Percentiles rank a stretch among this genome's conserved stretches.
These are phyloP conservation scores for Lentinus tigrinus DNA, from an alignment of 768 basidiomycete species.

Conservation along the genomic window DNA sequence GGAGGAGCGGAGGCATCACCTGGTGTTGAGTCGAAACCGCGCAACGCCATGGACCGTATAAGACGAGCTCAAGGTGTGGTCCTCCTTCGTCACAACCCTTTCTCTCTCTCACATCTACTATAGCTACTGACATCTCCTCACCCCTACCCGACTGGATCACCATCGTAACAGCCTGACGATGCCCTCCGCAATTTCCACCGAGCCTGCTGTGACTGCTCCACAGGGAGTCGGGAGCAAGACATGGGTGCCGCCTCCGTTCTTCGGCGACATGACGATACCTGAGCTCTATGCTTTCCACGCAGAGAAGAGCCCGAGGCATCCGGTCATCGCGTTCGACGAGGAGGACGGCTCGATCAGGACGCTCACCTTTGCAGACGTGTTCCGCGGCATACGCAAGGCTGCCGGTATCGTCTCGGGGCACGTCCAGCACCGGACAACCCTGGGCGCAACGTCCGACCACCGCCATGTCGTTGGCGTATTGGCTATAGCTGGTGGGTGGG, in stretches of 20 bases:
- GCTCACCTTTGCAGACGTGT: conserved; percentile 27
- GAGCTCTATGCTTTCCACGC: conserved; percentile 38
- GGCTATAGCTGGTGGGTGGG: conserved; percentile 9
- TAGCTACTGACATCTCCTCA: too few relatives aligned
- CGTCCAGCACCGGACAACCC: not conserved
- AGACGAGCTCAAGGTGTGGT: too few relatives aligned
- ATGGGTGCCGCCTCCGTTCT: conserved; percentile 34
- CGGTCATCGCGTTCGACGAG: conserved; percentile 27
- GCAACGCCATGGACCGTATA: too few relatives aligned
- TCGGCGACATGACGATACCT: conserved; percentile 33
- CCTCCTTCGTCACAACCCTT: too few relatives aligned
- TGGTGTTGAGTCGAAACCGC: too few relatives aligned
- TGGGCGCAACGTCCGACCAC: not conserved
- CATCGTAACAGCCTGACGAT: too few relatives aligned
- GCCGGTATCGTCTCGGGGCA: conserved; percentile 11
- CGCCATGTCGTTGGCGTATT: conserved; percentile 25
- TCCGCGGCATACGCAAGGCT: conserved; percentile 27
- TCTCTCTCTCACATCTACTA: too few relatives aligned
- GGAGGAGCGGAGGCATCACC: too few relatives aligned
- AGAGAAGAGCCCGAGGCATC: conserved; percentile 32
- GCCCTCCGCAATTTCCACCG: too few relatives aligned
- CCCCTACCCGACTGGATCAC: too few relatives aligned
- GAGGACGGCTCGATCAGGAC: conserved; percentile 14
- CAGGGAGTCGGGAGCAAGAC: conserved; percentile 17
- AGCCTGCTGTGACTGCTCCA: not conserved